Base-by-base conservation (phyloP, 331 rosid genomes). In the Telfairia occidentalis region DNA sequence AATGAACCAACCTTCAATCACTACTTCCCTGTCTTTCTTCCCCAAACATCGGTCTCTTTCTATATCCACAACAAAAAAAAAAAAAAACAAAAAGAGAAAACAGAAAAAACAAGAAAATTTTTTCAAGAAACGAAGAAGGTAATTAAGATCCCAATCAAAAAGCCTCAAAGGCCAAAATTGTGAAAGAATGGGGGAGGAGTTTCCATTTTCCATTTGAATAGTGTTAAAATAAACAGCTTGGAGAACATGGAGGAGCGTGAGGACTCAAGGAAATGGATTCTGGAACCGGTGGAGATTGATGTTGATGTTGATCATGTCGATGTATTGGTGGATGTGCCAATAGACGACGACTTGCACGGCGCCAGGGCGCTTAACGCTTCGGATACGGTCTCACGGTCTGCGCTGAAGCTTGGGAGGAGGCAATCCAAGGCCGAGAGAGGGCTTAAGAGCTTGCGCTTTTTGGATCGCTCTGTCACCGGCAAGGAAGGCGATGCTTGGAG, bases 401-500 rank as follows among this genome's bases (percentile, higher is more conserved):
- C 23, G 1, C 10, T 58, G 11, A 74, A 7, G 78, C 32, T 75
- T 3, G 78, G 57, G 7, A 40, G 78, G 65, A 75, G 38, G 15
- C 7, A 48, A 6, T 58, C 78, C 7, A 58, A 43, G 28, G 78
- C 78, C 4, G 52, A 57, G 29, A 57, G 38, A 58, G 78, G 78
- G 24, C 42, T 75, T 58, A 75, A 75, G 28, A 75, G 70, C 69
- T 58, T 75, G 54, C 50, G 43, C 3, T 75, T 75, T 26, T 42
- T 75, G 2, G 78, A 75, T 55, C 48, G 57, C 6, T 58, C 78
- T 8, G 32, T 57, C 6, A 75, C 70, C 2, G 78, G 70, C 40
- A 75, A 26, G 5, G 78, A 75, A 75, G 70, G 9, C 2, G 78
- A 75, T 26, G 71, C 78, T 18, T 75, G 78, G 78, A 37, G 34